Evolutionary conservation across 768 basidiomycete genomes (phyloP), one percentile per base, ranked within the genome.

Genomic region (Butyriboletus loyo): DNA sequence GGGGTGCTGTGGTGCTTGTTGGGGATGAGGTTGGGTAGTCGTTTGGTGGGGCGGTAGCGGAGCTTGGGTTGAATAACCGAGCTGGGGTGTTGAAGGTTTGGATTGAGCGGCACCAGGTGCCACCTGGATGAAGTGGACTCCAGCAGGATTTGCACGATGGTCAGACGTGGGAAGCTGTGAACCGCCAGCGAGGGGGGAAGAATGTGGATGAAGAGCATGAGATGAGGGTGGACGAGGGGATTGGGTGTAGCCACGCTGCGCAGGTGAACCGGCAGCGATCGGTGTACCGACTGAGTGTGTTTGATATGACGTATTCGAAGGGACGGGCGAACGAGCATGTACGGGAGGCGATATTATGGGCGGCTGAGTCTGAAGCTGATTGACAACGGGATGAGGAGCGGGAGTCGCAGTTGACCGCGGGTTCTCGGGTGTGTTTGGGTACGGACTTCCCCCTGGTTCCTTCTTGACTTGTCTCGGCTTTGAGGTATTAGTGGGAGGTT

Each of bases 191-290:
- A 61, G 68, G 44, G 68, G 68, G 14, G 68, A 69, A 25, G 68
- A 71, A 37, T 61, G 68, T 19, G 58, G 50, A 50, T 59, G 67
- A 19, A 53, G 58, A 15, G 68, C 43, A 55, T 69, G 68, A 7
- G 68, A 68, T 35, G 68, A 70, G 15, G 66, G 62, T 27, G 67
- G 68, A 24, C 69, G 70, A 34, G 68, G 68, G 24, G 68, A 71
- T 44, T 70, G 68, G 37, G 68, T 69, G 57, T 71, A 69, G 17
- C 66, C 65, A 34, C 70, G 66, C 38, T 64, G 68, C 27, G 68
- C 68, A 40, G 68, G 68, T 21, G 68, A 71, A 42, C 55, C 38
- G 7, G 57, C 41, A 36, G 64, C 28, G n/a, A 59, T 64, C 4
- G 66, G 61, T 21, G 61, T 57, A 22, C 56, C 48, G 8, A 35